Evolutionary conservation across 208 protist genomes (phyloP).

Genomic region (Polymyxa betae): DNA sequence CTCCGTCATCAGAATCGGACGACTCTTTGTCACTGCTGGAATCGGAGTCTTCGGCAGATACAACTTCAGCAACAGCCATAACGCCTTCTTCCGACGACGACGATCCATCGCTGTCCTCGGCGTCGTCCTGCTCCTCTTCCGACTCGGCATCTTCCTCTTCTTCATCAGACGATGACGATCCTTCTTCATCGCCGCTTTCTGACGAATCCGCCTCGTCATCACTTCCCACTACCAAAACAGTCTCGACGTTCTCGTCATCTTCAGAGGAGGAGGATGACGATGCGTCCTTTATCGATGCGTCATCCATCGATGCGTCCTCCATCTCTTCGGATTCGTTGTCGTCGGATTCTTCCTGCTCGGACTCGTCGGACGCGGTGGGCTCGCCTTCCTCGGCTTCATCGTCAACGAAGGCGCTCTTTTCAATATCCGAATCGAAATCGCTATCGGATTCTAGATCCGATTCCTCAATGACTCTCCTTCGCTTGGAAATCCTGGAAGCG

Average conservation of each 20-base stretch:
- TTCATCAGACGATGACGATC: background rate
- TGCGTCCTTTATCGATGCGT: too few relatives aligned
- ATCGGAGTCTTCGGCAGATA: background rate
- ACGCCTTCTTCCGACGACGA: too few relatives aligned
- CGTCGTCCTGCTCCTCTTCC: background rate
- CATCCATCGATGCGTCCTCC: too few relatives aligned
- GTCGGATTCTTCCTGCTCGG: too few relatives aligned
- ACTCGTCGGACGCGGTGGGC: background rate
- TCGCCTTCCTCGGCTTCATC: background rate
- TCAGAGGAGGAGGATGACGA: too few relatives aligned
- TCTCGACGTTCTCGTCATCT: too few relatives aligned
- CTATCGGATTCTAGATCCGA: background rate
- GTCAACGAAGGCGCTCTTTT: background rate
- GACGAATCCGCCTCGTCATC: background rate
- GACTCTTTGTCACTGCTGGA: too few relatives aligned
- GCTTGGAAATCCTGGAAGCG: background rate
- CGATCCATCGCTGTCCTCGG: background rate
- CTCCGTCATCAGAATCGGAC: too few relatives aligned
- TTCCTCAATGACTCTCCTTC: background rate
- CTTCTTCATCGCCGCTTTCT: background rate
- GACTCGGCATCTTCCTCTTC: background rate
- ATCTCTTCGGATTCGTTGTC: too few relatives aligned
- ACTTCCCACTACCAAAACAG: background rate
- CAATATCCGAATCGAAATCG: background rate
- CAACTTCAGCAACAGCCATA: background rate